Evolutionary conservation across 1,139 yeast species (phyloP), one percentile per base, ranked within the genome.

Genomic region (Eremothecium gossypii): DNA sequence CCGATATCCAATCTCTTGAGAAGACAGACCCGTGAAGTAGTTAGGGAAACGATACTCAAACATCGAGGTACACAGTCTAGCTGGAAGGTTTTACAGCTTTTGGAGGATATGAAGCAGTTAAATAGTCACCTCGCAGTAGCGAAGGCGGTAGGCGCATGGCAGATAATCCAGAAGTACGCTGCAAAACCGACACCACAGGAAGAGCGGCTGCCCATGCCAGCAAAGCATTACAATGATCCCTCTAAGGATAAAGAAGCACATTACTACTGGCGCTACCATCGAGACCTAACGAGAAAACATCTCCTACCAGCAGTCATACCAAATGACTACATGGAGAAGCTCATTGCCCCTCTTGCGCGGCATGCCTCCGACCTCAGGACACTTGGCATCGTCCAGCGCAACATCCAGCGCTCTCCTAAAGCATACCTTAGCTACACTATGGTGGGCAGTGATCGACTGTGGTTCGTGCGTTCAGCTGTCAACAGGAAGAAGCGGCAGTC

Each of bases 391-490:
- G 38, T 58, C 3, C 45, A 50, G 13, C 40, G 40, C 11, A 49
- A 49, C 40, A 39, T 59, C 17, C 41, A 46, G 10, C 51, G 45
- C 26, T 51, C 58, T 4, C 62, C 62, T 1, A 45, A 44, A 29
- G 49, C 51, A 2, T 36, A 43, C 6, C 26, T 58, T 11, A 50
- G 45, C 12, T 51, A 51, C 35, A 58, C 63, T 5, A 44, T 46
- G 12, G 54, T 53, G 4, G 61, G 61, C 3, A 49, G 46, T 11
- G 43, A 51, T 10, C 50, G 46, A 28, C 51, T 60, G 3, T 58
- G 61, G 61, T 60, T 59, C 44, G 50, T 60, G 4, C 45, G 63
- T 39, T 54, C 61, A 4, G 50, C 55, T 1, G 30, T 59, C 7
- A 60, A 59, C 42, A 58, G 54, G 33, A 46, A 47, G 7, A 47